These are phyloP conservation scores for Penicillium sp. DNA, from an alignment of 2,329 filamentous ascomycete species.

Conservation along the genomic window DNA sequence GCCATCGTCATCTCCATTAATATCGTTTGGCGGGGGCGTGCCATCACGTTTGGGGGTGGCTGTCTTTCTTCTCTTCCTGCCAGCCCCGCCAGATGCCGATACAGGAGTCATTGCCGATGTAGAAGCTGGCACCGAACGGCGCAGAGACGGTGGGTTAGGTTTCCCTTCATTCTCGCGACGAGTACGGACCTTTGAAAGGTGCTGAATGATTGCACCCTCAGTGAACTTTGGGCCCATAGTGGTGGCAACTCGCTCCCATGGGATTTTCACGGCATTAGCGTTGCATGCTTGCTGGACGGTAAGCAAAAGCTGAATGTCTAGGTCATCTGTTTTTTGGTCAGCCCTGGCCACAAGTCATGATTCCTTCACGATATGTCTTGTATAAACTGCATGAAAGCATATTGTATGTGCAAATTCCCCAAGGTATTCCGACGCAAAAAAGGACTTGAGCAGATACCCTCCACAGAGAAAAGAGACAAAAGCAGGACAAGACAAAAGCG, in stretches of 20 bases:
- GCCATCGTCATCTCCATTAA: background rate
- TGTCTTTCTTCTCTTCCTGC: background rate
- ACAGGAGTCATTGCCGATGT: background rate
- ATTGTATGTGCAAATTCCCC: background rate
- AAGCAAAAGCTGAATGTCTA: conserved; percentile 46
- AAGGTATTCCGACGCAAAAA: background rate
- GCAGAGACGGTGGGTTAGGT: conserved; percentile 42
- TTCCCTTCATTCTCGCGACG: conserved; percentile 35
- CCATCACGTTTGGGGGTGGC: background rate
- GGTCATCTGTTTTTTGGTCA: conserved; percentile 36
- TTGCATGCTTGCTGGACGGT: conserved; percentile 45
- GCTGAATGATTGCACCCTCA: conserved; percentile 49
- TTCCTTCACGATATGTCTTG: background rate
- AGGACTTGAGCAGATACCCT: background rate
- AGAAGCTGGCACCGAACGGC: conserved; percentile 23
- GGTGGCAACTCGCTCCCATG: conserved; percentile 43
- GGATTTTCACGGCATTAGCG: conserved; percentile 37
- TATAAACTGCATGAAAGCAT: background rate
- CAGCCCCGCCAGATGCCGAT: background rate
- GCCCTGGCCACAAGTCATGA: background rate
- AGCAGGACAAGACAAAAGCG: background rate
- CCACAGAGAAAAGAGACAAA: background rate
- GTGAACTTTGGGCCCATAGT: conserved; percentile 43
- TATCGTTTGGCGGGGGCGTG: background rate
- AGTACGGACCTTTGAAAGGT: conserved; percentile 46